These are phyloP conservation scores for Calamus simplicifolius DNA, from an alignment of 176 grass and related monocot genomes.

Conservation along the genomic window DNA sequence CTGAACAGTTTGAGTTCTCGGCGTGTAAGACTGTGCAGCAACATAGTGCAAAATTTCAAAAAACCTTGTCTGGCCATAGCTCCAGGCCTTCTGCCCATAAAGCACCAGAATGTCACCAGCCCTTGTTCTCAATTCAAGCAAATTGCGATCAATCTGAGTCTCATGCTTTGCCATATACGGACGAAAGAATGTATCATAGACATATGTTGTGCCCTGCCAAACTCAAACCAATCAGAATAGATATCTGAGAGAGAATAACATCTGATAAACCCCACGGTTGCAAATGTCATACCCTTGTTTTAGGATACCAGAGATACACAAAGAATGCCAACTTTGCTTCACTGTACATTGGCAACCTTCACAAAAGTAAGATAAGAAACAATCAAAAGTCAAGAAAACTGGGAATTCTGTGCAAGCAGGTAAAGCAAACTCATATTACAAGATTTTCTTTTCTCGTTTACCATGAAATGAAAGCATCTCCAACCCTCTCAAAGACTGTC, in stretches of 20 bases:
- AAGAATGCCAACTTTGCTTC: conserved; percentile 58
- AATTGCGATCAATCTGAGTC: conserved; percentile 44
- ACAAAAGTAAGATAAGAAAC: not conserved
- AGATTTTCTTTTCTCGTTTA: conserved; percentile 3
- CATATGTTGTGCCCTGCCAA: conserved; percentile 43
- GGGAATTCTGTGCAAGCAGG: not conserved
- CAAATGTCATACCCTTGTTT: conserved; percentile 26
- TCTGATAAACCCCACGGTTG: no score
- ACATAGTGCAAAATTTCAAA: conserved; percentile 23
- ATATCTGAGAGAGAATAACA: not conserved
- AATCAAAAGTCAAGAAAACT: conserved; percentile 11
- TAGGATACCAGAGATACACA: conserved; percentile 67
- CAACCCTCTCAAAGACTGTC: conserved; percentile 42
- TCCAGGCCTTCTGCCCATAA: conserved; percentile 22
- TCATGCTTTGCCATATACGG: conserved; percentile 48
- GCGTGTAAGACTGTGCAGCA: conserved; percentile 12
- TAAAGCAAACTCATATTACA: no score
- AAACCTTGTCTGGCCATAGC: conserved; percentile 24
- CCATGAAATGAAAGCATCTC: conserved; percentile 42
- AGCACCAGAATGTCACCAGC: conserved; percentile 26
- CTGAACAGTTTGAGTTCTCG: conserved; percentile 17
- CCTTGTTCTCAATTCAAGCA: conserved; percentile 40
- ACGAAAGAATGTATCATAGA: conserved; percentile 46
- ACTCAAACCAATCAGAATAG: not conserved
- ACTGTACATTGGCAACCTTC: conserved; percentile 71